phyloP scores from a whole-genome alignment of 129 eudicot genomes.

The carrot (Daucus carota) region DNA sequence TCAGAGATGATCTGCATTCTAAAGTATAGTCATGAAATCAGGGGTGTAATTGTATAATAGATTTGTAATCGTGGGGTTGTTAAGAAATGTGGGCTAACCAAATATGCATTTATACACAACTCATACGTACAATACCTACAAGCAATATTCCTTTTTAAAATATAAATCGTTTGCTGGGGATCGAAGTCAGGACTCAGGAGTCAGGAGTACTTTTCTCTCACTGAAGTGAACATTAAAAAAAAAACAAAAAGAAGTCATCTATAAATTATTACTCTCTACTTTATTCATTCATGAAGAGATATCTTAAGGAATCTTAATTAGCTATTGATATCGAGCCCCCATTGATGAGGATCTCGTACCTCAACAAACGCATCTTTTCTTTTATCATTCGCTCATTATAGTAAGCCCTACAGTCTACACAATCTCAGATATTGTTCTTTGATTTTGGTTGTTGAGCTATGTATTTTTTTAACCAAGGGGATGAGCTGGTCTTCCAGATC shows the following conservation, averaged over 20 bases:
- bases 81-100: not conserved
- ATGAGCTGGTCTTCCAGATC: slow-evolving; percentile 22
- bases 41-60: not conserved
- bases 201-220: not conserved
- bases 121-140: not conserved
- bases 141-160: not conserved
- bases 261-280: not conserved
- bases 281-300: not conserved
- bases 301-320: not conserved
- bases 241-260: not conserved
- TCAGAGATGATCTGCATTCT: not conserved
- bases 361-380: slow-evolving; percentile 21
- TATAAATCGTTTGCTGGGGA: not conserved
- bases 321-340: not conserved
- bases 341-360: slow-evolving; percentile 20
- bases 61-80: not conserved
- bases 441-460: not conserved
- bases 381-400: slow-evolving; percentile 5
- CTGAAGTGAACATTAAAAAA: not conserved
- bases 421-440: not conserved
- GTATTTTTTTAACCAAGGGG: slow-evolving; percentile 5
- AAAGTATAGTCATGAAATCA: slow-evolving; percentile 4
- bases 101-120: slow-evolving; percentile 7
- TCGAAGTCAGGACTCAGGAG: not conserved
- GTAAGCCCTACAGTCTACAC: not conserved